Evolutionary conservation across 2,329 filamentous ascomycete species (phyloP).

Genomic region (Phyllosticta paracitricarpa): DNA sequence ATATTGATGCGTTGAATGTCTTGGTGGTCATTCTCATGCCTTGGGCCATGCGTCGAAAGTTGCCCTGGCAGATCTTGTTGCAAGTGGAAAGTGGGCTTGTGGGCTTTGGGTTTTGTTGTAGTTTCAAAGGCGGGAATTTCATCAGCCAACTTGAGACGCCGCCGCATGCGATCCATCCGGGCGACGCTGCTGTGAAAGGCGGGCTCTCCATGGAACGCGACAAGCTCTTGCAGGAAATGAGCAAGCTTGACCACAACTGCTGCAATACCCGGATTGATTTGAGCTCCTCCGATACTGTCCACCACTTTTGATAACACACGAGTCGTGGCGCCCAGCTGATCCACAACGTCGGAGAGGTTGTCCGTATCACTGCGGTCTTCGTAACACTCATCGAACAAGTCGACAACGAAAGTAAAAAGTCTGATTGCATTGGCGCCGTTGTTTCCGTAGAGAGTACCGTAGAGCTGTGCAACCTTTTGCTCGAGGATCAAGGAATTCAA

Average conservation of each 20-base stretch:
- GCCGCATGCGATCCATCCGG: background rate
- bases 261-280: slow-evolving; percentile 17
- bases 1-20: slow-evolving; percentile 23
- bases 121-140: background rate
- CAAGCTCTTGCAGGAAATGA: background rate
- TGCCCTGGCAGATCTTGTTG: slow-evolving; percentile 15
- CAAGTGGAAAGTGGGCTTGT: background rate
- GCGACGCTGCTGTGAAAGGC: background rate
- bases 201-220: background rate
- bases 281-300: slow-evolving; percentile 14
- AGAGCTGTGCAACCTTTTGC: slow-evolving; percentile 24
- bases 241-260: slow-evolving; percentile 4
- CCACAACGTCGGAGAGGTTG: background rate
- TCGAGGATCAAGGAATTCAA: slow-evolving; percentile 27
- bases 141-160: slow-evolving; percentile 4
- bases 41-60: slow-evolving; percentile 12
- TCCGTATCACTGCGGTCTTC: background rate
- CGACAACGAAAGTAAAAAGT: slow-evolving; percentile 21
- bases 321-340: slow-evolving; percentile 12
- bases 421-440: slow-evolving; percentile 21
- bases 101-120: background rate
- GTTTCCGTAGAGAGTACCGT: slow-evolving; percentile 26
- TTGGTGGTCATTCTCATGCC: slow-evolving; percentile 24
- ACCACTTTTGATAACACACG: slow-evolving; percentile 16
- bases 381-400: slow-evolving; percentile 8